phyloP scores from a whole-genome alignment of 305 asterid species.

The Fraxinus greggii region DNA sequence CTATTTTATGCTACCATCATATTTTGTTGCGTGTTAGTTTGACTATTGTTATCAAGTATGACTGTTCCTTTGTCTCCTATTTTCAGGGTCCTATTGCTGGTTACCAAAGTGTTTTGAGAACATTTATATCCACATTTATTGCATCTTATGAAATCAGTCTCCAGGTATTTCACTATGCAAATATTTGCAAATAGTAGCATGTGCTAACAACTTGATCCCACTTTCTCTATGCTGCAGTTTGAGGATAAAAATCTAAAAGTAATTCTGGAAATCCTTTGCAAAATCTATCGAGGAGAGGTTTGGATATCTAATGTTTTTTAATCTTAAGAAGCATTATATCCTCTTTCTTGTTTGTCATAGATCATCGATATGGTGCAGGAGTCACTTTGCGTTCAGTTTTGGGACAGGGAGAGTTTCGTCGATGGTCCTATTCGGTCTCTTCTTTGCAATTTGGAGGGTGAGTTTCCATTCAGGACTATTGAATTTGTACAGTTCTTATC shows the following conservation, averaged over 20 bases:
- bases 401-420: constrained; percentile 87
- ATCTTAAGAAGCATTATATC: constrained; percentile 12
- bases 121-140: constrained; percentile 81
- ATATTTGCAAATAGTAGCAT: constrained; percentile 8
- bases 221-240: constrained; percentile 49
- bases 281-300: constrained; percentile 91
- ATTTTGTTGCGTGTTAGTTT: constrained; percentile 6
- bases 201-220: constrained; percentile 30
- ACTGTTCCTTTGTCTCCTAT: constrained; percentile 11
- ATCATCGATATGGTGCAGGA: constrained; percentile 58
- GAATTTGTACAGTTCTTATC: constrained; percentile 74
- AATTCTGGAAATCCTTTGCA: constrained; percentile 76
- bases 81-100: constrained; percentile 74
- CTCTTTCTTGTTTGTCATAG: constrained; percentile 14
- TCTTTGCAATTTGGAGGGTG: constrained; percentile 82
- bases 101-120: constrained; percentile 76
- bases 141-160: constrained; percentile 89
- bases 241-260: constrained; percentile 69
- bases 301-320: constrained; percentile 30
- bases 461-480: constrained; percentile 71
- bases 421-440: constrained; percentile 94
- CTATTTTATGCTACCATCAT: background rate
- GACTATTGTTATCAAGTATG: constrained; percentile 6
- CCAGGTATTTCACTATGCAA: constrained; percentile 54
- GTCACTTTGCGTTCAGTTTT: constrained; percentile 85